phyloP scores from a whole-genome alignment of 2,329 filamentous ascomycete species.

The Apiospora koreana region DNA sequence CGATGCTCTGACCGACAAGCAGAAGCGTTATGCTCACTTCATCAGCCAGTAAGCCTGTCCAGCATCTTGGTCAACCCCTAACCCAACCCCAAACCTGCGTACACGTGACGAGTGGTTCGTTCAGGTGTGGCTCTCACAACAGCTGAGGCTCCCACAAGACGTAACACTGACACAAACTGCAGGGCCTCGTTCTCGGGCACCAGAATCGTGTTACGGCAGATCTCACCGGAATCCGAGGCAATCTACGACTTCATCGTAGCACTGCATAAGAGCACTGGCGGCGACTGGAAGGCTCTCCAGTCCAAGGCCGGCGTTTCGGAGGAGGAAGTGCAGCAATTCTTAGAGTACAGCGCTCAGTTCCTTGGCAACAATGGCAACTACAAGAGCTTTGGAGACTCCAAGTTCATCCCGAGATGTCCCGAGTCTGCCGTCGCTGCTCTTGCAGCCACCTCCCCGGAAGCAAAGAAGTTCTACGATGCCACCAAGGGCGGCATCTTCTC shows the following conservation, averaged over 20 bases:
- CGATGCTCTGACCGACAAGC: conserved; percentile 69
- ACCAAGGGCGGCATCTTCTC: conserved; percentile 75
- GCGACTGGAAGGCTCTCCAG: conserved; percentile 71
- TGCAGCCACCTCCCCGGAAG: conserved; percentile 60
- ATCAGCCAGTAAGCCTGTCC: conserved; percentile 66
- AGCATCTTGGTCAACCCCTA: neutral
- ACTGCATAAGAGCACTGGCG: conserved; percentile 65
- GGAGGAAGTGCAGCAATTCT: conserved; percentile 66
- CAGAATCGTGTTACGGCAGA: conserved; percentile 72
- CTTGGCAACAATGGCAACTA: conserved; percentile 82
- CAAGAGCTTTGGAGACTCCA: conserved; percentile 83
- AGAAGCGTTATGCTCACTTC: conserved; percentile 90
- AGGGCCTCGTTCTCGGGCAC: neutral
- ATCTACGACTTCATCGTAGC: conserved; percentile 81
- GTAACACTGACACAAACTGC: neutral
- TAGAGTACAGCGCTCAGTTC: conserved; percentile 78
- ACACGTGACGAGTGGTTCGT: neutral
- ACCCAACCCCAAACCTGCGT: neutral
- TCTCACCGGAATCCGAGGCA: conserved; percentile 77
- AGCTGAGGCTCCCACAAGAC: neutral
- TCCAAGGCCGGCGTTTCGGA: conserved; percentile 64
- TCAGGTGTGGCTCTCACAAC: neutral
- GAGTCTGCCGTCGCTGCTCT: conserved; percentile 66
- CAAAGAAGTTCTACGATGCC: conserved; percentile 64
- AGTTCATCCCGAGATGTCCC: conserved; percentile 75